Evolutionary conservation across 192 early-diverging fungal species (phyloP).

Genomic region (Podila clonocystis): DNA sequence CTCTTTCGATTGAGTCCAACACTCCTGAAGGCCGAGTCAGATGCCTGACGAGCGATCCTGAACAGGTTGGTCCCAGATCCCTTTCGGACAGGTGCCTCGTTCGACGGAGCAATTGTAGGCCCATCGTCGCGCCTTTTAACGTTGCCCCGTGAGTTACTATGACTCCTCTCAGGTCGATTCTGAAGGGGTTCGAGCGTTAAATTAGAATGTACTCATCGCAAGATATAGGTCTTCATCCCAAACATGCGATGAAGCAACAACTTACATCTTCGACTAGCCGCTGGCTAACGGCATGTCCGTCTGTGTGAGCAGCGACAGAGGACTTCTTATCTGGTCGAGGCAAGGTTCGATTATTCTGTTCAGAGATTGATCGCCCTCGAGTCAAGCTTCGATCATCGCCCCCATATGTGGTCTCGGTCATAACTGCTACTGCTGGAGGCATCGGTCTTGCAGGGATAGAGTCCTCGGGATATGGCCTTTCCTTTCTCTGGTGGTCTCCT

Average conservation of each 20-base stretch:
- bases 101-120: not conserved
- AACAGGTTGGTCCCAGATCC: constrained; percentile 27
- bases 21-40: constrained; percentile 29
- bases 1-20: constrained; percentile 30
- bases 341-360: not conserved
- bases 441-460: constrained; percentile 2
- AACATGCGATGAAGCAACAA: too few relatives aligned
- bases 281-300: not conserved
- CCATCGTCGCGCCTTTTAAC: not conserved
- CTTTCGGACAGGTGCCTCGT: constrained; percentile 9
- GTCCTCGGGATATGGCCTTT: constrained; percentile 21
- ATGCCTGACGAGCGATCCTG: constrained; percentile 35
- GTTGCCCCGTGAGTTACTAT: not conserved
- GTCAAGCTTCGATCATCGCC: not conserved
- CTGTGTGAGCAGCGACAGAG: not conserved
- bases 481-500: not conserved
- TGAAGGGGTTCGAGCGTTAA: too few relatives aligned
- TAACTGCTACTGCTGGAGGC: not conserved
- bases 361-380: constrained; percentile 23
- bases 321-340: not conserved
- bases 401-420: not conserved
- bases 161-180: not conserved
- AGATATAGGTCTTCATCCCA: too few relatives aligned
- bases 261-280: too few relatives aligned
- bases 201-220: too few relatives aligned